Evolutionary conservation across 257 asterid genomes (phyloP), one percentile per base, ranked within the genome.

Genomic region (Cynanchum wilfordii): DNA sequence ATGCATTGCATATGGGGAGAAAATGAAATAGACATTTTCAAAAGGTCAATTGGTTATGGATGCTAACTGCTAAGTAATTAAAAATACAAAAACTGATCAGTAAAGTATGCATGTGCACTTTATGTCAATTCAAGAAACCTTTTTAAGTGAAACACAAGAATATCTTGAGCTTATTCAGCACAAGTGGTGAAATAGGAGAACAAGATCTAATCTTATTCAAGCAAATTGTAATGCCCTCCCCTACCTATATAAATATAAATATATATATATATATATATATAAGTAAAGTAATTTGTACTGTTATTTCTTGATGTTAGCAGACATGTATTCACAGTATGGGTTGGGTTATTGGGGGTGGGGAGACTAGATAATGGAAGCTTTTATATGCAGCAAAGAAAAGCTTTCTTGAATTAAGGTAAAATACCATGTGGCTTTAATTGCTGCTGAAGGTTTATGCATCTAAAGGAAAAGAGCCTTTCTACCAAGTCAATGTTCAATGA

Each of bases 1-100:
- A 19, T 54, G 40, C 64, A 57, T 52, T 52, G 68, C 69, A 51
- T 71, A 42, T 16, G 57, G 45, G 44, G 50, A 19, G 62, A 50
- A 30, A 30, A 30, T 1, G 33, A 30, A 12, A 38, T 45, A n/a
- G 13, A 20, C 57, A 47, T 76, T 52, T 56, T 62, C 13, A 54
- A 76, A 25, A 60, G 55, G 49, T 50, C 71, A 38, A 51, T 10
- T 27, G n/a, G 47, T 74, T 7, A 64, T 49, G 50, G 58, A 36
- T 66, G 13, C 38, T 55, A 44, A 45, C 22, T 66, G 13, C 38
- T 55, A 44, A 45, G 47, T n/a, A 68, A 59, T 17, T 13, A 7
- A 62, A 16, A 5, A 40, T 7, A 40, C 45, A 40, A 7, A 40
- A 40, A 40, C 10, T 40, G 8, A 29, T 16, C n/a, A 1, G 10